These are phyloP conservation scores for Jatropha podagrica DNA, from an alignment of 441 rosid species.

Conservation along the genomic window DNA sequence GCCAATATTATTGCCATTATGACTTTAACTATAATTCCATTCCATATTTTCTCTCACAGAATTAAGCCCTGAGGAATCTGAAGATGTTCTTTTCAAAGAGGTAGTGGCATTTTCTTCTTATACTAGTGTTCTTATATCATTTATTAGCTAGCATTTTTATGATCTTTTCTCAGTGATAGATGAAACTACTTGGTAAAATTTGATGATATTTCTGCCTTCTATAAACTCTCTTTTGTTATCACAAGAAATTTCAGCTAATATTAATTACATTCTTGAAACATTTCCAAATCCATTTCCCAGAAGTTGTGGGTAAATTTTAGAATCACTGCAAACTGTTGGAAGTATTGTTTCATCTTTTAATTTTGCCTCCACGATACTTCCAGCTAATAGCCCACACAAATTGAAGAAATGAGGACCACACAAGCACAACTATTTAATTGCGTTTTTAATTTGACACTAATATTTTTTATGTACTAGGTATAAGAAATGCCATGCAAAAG, in stretches of 20 bases:
- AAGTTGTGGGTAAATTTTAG: not conserved
- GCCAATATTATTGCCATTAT: slow-evolving; percentile 2
- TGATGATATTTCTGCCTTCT: not conserved
- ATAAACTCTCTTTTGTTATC: not conserved
- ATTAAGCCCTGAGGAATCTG: slow-evolving; percentile 93
- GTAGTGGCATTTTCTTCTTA: slow-evolving; percentile 36
- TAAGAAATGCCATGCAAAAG: not conserved
- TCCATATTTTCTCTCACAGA: slow-evolving; percentile 46
- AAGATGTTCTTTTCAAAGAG: slow-evolving; percentile 99
- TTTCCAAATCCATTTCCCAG: not conserved
- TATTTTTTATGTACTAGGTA: not conserved
- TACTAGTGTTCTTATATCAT: slow-evolving; percentile 3
- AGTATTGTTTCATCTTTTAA: not conserved
- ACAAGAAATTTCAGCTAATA: not conserved
- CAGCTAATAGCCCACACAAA: not conserved
- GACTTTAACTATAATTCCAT: not conserved
- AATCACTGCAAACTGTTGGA: not conserved
- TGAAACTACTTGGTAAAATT: not conserved
- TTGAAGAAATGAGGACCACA: not conserved
- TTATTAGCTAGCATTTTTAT: slow-evolving; percentile 1
- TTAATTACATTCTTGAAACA: slow-evolving; percentile 5
- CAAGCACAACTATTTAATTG: not conserved
- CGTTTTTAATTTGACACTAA: not conserved
- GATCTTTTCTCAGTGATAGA: slow-evolving; percentile 2
- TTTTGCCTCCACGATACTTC: not conserved